Conservation (phyloP, 2,329 filamentous ascomycete genomes). For the Pseudocercospora crystallina region DNA sequence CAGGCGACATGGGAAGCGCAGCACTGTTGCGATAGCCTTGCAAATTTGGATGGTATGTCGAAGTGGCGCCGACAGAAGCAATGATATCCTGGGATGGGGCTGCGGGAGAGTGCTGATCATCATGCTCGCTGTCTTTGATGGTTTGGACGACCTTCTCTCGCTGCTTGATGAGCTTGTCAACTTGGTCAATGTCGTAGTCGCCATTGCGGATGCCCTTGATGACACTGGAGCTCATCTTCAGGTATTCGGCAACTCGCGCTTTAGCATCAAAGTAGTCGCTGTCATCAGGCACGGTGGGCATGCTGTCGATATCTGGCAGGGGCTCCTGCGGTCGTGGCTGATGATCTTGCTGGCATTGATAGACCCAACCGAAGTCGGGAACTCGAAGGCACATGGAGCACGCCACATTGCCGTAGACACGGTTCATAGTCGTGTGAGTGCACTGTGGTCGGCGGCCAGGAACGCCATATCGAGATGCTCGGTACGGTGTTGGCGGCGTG, state of each 20-base stretch:
- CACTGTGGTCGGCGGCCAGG: slow-evolving; percentile 45
- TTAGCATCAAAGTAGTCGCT: slow-evolving; percentile 24
- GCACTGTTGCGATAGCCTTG: background rate
- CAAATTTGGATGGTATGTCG: no score
- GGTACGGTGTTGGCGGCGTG: slow-evolving; percentile 1
- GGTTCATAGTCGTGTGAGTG: slow-evolving; percentile 68
- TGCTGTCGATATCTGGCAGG: slow-evolving; percentile 13
- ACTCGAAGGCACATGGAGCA: slow-evolving; percentile 61
- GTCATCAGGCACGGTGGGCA: slow-evolving; percentile 15
- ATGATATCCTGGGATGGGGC: slow-evolving; percentile 23
- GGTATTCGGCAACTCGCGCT: slow-evolving; percentile 26
- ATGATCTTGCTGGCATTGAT: slow-evolving; percentile 66
- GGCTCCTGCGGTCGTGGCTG: slow-evolving; percentile 14
- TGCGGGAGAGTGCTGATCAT: background rate
- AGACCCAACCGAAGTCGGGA: slow-evolving; percentile 69
- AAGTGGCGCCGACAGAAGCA: slow-evolving; percentile 24
- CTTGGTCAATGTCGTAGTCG: slow-evolving; percentile 45
- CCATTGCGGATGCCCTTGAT: slow-evolving; percentile 43
- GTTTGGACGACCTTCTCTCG: slow-evolving; percentile 37
- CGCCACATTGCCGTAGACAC: slow-evolving; percentile 56
- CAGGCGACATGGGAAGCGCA: slow-evolving; percentile 4
- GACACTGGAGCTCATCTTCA: slow-evolving; percentile 42
- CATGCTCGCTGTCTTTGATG: slow-evolving; percentile 22
- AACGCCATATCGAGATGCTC: slow-evolving; percentile 1
- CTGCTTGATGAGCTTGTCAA: slow-evolving; percentile 43